Percentiles rank a stretch among this genome's conserved stretches.
phyloP scores from a whole-genome alignment of 2,329 filamentous ascomycete genomes.

The Diaporthe citriasiana region DNA sequence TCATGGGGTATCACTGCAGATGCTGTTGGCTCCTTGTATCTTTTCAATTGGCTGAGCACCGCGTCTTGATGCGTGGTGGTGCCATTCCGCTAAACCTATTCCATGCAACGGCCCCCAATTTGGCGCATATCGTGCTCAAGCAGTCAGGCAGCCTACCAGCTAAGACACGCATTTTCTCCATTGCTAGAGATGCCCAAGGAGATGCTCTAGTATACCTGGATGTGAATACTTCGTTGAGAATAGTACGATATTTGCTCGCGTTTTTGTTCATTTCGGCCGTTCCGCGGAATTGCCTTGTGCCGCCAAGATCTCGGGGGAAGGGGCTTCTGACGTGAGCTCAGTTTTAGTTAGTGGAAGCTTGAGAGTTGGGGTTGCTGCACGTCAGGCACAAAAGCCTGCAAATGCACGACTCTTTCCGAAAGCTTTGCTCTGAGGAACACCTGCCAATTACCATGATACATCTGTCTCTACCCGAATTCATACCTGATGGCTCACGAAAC shows the following conservation, averaged over 20 bases:
- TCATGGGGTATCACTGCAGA: not conserved
- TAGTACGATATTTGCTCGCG: not conserved
- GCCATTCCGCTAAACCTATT: conserved; percentile 1
- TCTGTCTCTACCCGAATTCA: not conserved
- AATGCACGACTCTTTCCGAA: not conserved
- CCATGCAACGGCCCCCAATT: not conserved
- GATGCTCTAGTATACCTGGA: not conserved
- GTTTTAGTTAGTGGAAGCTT: too few relatives aligned
- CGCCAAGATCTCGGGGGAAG: not conserved
- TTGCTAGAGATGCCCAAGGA: not conserved
- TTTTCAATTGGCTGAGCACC: not conserved
- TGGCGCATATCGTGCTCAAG: not conserved
- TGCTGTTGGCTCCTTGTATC: not conserved
- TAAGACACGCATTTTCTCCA: not conserved
- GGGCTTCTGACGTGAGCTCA: too few relatives aligned
- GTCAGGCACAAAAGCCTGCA: not conserved
- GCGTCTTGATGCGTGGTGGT: not conserved
- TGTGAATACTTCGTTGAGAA: not conserved
- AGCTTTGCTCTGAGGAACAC: not conserved
- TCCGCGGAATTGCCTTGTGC: not conserved
- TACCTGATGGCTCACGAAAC: not conserved
- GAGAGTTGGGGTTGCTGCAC: not conserved
- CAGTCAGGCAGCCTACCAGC: not conserved
- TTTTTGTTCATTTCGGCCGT: not conserved
- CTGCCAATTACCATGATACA: not conserved